A percentile compares a stretch with the other conserved stretches of the same genome.
phyloP scores from a whole-genome alignment of 306 rosid genomes.

The Sindora glabra region DNA sequence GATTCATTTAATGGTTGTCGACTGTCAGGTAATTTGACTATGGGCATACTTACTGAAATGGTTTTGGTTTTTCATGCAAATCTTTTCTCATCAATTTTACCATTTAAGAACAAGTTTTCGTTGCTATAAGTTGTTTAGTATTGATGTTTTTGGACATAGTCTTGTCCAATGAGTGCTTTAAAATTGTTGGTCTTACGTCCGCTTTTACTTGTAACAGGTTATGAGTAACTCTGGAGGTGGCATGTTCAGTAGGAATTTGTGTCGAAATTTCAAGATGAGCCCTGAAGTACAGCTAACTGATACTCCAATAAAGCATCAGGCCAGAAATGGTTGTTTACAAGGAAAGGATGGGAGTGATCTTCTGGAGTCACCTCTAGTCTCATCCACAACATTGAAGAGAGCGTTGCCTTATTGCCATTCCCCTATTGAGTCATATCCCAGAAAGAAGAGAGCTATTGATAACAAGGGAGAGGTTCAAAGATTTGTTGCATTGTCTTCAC shows the following conservation, averaged over 20 bases:
- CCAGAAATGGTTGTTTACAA: constrained; percentile 19
- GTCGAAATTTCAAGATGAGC: constrained; percentile 12
- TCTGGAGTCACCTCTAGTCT: constrained; percentile 29
- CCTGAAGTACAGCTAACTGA: constrained; percentile 20
- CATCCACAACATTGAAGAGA: constrained; percentile 53
- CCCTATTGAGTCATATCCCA: constrained; percentile 31
- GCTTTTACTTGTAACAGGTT: constrained; percentile 32
- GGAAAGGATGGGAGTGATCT: constrained; percentile 21
- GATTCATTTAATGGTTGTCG: too few relatives aligned
- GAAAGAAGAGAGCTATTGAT: constrained; percentile 42
- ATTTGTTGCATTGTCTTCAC: constrained; percentile 13
- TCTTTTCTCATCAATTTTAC: background rate
- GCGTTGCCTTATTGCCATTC: constrained; percentile 28
- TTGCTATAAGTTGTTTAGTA: background rate
- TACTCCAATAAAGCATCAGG: constrained; percentile 7
- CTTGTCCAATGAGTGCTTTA: background rate
- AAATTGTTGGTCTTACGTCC: constrained; percentile 8
- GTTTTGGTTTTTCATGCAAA: background rate
- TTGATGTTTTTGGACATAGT: background rate
- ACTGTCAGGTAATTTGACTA: too few relatives aligned
- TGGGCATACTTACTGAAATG: too few relatives aligned
- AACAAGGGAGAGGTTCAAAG: constrained; percentile 26
- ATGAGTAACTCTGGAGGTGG: constrained; percentile 8
- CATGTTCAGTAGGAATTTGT: constrained; percentile 14
- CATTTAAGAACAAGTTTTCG: background rate